These are phyloP conservation scores for Ramularia collo-cygni DNA, from an alignment of 2,329 filamentous ascomycete species.

Conservation along the genomic window DNA sequence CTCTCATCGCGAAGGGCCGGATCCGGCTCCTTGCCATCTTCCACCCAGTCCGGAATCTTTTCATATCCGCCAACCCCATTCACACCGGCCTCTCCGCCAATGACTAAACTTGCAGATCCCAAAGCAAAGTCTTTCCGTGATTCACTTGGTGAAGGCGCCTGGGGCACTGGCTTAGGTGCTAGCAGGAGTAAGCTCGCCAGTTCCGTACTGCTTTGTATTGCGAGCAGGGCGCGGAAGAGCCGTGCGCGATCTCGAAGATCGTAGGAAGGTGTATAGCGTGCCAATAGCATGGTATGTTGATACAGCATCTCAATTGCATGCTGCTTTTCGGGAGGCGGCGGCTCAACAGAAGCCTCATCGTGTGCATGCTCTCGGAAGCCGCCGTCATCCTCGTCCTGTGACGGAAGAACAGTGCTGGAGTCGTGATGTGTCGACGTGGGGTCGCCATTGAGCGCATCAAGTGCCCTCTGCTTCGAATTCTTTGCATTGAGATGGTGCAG, in stretches of 20 bases:
- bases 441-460: conserved; percentile 18
- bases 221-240: conserved; percentile 77
- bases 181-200: conserved; percentile 84
- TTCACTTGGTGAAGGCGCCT: conserved; percentile 83
- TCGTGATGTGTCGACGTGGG: background rate
- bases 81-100: conserved; percentile 59
- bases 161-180: conserved; percentile 88
- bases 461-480: conserved; percentile 31
- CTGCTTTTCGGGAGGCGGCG: conserved; percentile 29
- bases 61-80: conserved; percentile 61
- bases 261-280: conserved; percentile 89
- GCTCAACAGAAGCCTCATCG: conserved; percentile 12
- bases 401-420: conserved; percentile 18
- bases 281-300: conserved; percentile 76
- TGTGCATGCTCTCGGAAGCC: conserved; percentile 20
- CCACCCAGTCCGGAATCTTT: conserved; percentile 76
- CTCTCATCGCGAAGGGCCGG: conserved; percentile 60
- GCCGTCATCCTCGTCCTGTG: conserved; percentile 19
- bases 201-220: conserved; percentile 66
- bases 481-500: conserved; percentile 73
- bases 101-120: conserved; percentile 77
- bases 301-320: conserved; percentile 74
- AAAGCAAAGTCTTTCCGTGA: conserved; percentile 69
- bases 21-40: conserved; percentile 72
- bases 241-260: conserved; percentile 87